These are phyloP conservation scores for Casuarina equisetifolia DNA, from an alignment of 306 rosid genomes.

Conservation along the genomic window DNA sequence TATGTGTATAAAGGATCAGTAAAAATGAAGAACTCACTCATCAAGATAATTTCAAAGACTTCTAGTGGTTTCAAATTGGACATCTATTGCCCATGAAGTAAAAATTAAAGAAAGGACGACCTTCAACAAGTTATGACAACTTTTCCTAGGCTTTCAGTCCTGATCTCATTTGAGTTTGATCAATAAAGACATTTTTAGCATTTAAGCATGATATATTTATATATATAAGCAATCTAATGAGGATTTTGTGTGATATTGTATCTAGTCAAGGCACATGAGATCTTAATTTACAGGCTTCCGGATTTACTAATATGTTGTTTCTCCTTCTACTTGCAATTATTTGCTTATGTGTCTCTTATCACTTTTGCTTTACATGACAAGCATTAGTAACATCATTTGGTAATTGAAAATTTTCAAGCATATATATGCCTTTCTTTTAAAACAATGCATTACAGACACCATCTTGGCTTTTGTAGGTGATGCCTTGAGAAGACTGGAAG, in stretches of 20 bases:
- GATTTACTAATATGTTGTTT: not conserved
- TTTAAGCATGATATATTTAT: not conserved
- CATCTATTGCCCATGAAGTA: not conserved
- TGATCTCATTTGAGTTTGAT: not conserved
- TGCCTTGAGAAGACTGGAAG: slow-evolving; percentile 88
- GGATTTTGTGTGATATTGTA: not conserved
- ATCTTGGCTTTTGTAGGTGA: slow-evolving; percentile 58
- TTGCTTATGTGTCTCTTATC: not conserved
- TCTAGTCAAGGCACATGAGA: not conserved
- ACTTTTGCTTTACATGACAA: not conserved
- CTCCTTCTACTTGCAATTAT: not conserved
- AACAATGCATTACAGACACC: slow-evolving; percentile 10
- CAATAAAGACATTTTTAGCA: not conserved
- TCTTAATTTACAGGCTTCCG: not conserved
- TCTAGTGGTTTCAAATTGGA: too few relatives aligned
- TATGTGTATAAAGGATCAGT: not conserved
- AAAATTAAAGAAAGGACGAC: not conserved
- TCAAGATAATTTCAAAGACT: too few relatives aligned
- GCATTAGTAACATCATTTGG: too few relatives aligned
- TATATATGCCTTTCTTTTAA: slow-evolving; percentile 14
- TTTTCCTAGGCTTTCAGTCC: not conserved
- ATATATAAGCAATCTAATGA: not conserved
- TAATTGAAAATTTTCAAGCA: not conserved
- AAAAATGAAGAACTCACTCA: not conserved
- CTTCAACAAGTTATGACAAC: not conserved